These are phyloP conservation scores for Odontarrhena argentea DNA, from an alignment of 345 rosid species.

Conservation along the genomic window DNA sequence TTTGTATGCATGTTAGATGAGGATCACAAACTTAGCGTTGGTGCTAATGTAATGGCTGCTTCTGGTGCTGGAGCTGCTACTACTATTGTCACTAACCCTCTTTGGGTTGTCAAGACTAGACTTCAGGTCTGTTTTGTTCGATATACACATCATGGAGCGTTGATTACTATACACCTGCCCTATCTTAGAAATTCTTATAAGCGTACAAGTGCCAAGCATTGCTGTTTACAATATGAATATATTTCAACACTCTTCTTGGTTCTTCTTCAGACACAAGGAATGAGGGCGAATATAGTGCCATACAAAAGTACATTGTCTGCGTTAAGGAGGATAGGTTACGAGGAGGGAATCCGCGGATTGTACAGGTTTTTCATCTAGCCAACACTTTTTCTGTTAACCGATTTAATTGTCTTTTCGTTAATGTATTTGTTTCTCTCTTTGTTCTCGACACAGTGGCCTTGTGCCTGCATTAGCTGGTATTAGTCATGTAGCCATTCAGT, in stretches of 20 bases:
- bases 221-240: neutral
- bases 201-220: neutral
- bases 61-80: slow-evolving; percentile 90
- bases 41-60: slow-evolving; percentile 83
- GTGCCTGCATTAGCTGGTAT: slow-evolving; percentile 87
- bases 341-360: slow-evolving; percentile 86
- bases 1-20: slow-evolving; percentile 44
- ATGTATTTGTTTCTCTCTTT: slow-evolving; percentile 17
- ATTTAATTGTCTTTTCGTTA: slow-evolving; percentile 6
- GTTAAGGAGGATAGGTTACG: slow-evolving; percentile 71
- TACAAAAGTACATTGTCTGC: slow-evolving; percentile 78
- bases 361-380: slow-evolving; percentile 57
- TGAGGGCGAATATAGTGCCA: slow-evolving; percentile 65
- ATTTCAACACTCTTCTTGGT: slow-evolving; percentile 9
- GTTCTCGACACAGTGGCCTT: slow-evolving; percentile 63
- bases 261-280: slow-evolving; percentile 70
- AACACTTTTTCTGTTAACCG: neutral
- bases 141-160: too few relatives aligned
- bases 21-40: slow-evolving; percentile 59
- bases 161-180: neutral
- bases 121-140: slow-evolving; percentile 56
- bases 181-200: neutral
- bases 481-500: slow-evolving; percentile 93
- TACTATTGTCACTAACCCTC: slow-evolving; percentile 76
- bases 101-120: slow-evolving; percentile 95